phyloP scores from a whole-genome alignment of 2,329 filamentous ascomycete genomes.

The Hymenoscyphus fraxineus region DNA sequence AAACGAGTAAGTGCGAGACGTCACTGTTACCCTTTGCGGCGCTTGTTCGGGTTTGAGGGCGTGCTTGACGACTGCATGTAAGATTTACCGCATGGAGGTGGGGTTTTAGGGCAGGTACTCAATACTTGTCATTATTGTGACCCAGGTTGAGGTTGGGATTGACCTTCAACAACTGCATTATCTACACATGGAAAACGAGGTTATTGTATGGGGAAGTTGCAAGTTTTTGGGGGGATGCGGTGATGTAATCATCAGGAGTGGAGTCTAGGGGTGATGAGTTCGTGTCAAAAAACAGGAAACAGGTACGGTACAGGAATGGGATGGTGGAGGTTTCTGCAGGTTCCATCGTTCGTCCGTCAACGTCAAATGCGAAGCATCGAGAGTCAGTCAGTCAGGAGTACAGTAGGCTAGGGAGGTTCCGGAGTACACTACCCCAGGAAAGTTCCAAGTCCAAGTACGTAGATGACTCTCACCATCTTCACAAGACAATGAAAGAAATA shows the following conservation, averaged over 20 bases:
- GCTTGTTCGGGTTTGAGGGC: background rate
- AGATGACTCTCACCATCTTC: background rate
- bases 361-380: background rate
- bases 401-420: too few relatives aligned
- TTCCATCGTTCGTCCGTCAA: background rate
- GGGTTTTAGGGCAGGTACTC: background rate
- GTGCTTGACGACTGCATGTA: background rate
- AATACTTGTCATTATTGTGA: background rate
- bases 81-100: background rate
- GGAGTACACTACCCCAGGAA: background rate
- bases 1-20: background rate
- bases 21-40: background rate
- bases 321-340: background rate
- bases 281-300: background rate
- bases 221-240: background rate
- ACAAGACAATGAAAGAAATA: background rate
- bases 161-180: background rate
- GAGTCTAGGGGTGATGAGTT: background rate
- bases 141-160: background rate
- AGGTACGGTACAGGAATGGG: background rate
- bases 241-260: background rate
- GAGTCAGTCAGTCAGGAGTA: background rate
- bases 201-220: background rate
- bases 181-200: background rate
- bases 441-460: background rate